Percentiles rank a stretch among this genome's conserved stretches.
These are phyloP conservation scores for Wilhelminamyces savonicus DNA, from an alignment of 805 yeast species.

Conservation along the genomic window DNA sequence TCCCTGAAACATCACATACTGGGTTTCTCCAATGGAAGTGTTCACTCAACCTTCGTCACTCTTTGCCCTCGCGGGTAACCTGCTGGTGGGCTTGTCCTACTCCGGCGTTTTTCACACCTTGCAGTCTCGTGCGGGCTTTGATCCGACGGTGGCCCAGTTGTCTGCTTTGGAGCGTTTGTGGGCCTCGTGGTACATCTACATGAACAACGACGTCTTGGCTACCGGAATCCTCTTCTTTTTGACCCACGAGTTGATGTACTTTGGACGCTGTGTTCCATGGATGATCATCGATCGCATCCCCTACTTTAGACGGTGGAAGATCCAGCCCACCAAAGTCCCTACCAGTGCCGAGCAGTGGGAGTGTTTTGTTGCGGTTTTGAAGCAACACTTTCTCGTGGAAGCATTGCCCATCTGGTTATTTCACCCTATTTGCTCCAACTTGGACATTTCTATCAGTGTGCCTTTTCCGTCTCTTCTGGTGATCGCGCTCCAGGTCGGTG, in stretches of 20 bases:
- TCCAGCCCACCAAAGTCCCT: slow-evolving; percentile 83
- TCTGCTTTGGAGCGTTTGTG: slow-evolving; percentile 39
- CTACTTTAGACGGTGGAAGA: slow-evolving; percentile 78
- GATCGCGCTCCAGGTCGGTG: slow-evolving; percentile 58
- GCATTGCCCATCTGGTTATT: slow-evolving; percentile 96
- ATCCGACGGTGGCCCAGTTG: no score
- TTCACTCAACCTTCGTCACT: no score
- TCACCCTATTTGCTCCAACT: slow-evolving; percentile 81
- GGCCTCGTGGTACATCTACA: slow-evolving; percentile 84
- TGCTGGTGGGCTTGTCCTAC: no score
- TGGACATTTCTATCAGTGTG: slow-evolving; percentile 72
- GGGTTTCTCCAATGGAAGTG: no score
- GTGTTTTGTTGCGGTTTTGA: slow-evolving; percentile 78
- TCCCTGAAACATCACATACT: no score
- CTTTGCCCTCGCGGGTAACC: no score
- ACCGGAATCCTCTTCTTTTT: slow-evolving; percentile 82
- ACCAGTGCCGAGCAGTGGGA: slow-evolving; percentile 84
- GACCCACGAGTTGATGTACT: slow-evolving; percentile 84
- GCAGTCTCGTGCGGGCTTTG: no score
- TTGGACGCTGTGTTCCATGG: slow-evolving; percentile 93
- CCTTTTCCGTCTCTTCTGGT: slow-evolving; percentile 73
- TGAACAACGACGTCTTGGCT: slow-evolving; percentile 84
- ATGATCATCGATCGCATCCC: slow-evolving; percentile 79
- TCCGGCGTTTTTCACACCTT: no score
- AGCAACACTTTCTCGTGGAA: slow-evolving; percentile 87